Evolutionary conservation across 345 rosid species (phyloP).

Genomic region (Eucalyptus sp.): DNA sequence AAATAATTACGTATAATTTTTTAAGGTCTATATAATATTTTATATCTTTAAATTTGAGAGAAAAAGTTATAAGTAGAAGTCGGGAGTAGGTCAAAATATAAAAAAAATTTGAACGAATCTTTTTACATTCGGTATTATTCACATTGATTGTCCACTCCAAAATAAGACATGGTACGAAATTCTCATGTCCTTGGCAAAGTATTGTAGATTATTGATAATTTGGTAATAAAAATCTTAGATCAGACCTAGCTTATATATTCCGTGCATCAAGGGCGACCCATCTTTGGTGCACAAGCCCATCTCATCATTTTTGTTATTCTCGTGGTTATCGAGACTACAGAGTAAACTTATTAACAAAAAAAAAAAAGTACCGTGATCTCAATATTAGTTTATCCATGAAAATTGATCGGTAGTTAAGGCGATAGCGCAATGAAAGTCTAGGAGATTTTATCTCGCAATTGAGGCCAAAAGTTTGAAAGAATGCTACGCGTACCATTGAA

Average conservation of each 20-base stretch:
- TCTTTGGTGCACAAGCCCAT: neutral
- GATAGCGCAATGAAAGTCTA: no score
- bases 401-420: neutral
- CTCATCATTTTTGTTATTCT: neutral
- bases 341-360: neutral
- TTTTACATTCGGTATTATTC: no score
- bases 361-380: neutral
- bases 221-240: neutral
- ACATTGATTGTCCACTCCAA: neutral
- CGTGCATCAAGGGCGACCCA: neutral
- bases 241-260: no score
- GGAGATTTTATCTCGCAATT: no score
- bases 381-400: neutral
- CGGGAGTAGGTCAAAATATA: neutral
- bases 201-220: no score
- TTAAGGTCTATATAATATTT: neutral
- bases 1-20: neutral
- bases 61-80: neutral
- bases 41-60: neutral
- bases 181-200: neutral
- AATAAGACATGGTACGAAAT: neutral
- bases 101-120: neutral
- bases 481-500: no score
- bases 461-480: no score
- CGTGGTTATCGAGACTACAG: neutral